A percentile compares a stretch with the other conserved stretches of the same genome.
Conservation (phyloP, 2,329 filamentous ascomycete species). For the Aspergillus fijiensis region DNA sequence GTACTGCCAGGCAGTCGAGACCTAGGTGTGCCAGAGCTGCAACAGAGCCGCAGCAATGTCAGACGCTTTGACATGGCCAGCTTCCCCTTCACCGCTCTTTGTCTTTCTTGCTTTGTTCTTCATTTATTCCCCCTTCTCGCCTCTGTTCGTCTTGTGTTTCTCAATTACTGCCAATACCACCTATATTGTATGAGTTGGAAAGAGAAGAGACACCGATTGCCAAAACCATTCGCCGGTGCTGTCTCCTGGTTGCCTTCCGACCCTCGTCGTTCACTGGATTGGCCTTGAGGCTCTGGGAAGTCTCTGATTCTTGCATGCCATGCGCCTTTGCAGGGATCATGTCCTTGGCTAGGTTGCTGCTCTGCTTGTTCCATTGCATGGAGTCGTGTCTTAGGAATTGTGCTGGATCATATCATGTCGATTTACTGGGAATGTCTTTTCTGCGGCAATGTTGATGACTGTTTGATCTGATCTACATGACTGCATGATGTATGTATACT, state of each 20-base stretch:
- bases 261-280: slow-evolving; percentile 32
- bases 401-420: not conserved
- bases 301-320: slow-evolving; percentile 16
- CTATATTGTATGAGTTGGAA: slow-evolving; percentile 16
- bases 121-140: slow-evolving; percentile 6
- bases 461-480: slow-evolving; percentile 24
- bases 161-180: not conserved
- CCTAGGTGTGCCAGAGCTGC: slow-evolving; percentile 19
- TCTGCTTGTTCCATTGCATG: slow-evolving; percentile 3
- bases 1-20: slow-evolving; percentile 65
- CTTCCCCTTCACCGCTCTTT: not conserved
- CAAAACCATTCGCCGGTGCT: slow-evolving; percentile 14
- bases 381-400: not conserved
- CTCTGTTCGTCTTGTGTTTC: slow-evolving; percentile 11
- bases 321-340: slow-evolving; percentile 3
- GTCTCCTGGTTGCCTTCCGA: slow-evolving; percentile 28
- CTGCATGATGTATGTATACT: slow-evolving; percentile 41
- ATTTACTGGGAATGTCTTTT: not conserved
- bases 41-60: slow-evolving; percentile 4
- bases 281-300: slow-evolving; percentile 28
- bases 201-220: slow-evolving; percentile 9
- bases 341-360: not conserved
- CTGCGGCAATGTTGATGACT: slow-evolving; percentile 17
- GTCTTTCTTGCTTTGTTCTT: not conserved
- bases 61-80: slow-evolving; percentile 6